Evolutionary conservation across 495 filamentous ascomycete species (phyloP).

Genomic region (Aspergillus cavernicola): DNA sequence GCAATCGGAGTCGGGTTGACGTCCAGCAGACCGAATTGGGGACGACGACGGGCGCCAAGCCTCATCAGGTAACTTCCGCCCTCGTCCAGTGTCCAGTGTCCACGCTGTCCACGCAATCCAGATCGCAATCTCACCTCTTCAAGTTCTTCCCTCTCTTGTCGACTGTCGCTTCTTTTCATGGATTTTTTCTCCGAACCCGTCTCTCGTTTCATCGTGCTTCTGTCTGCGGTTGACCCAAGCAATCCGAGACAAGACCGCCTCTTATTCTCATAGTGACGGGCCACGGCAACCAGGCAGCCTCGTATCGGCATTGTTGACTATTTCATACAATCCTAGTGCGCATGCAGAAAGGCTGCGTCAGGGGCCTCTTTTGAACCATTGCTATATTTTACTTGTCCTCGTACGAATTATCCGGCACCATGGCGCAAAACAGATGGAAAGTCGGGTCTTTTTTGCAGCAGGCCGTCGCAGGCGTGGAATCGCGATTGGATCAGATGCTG

Average conservation of each 20-base stretch:
- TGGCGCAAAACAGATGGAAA: constrained; percentile 48
- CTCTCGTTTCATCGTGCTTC: constrained; percentile 8
- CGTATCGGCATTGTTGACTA: constrained; percentile 2
- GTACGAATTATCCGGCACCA: constrained; percentile 19
- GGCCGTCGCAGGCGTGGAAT: constrained; percentile 91
- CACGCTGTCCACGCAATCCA: constrained; percentile 25
- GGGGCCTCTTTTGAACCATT: no score
- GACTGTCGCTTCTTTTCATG: constrained; percentile 6
- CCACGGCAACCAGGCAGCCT: constrained; percentile 16
- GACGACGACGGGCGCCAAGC: constrained; percentile 20
- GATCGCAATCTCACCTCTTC: constrained; percentile 5
- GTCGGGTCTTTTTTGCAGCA: constrained; percentile 80
- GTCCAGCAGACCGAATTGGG: constrained; percentile 13
- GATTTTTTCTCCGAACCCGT: constrained; percentile 7
- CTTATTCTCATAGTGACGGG: constrained; percentile 14
- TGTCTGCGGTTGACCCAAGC: constrained; percentile 4
- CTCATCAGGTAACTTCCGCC: constrained; percentile 10
- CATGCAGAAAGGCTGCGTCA: constrained; percentile 21
- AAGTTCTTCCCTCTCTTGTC: constrained; percentile 1
- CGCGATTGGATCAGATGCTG: constrained; percentile 85
- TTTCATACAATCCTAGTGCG: constrained; percentile 8
- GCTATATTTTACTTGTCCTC: not conserved
- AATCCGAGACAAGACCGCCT: constrained; percentile 1
- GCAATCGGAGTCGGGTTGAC: not conserved
- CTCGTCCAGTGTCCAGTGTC: no score